Evolutionary conservation across 352 stramenopile genomes (phyloP), one percentile per base, ranked within the genome.

Genomic region (Phytophthora ohioensis): DNA sequence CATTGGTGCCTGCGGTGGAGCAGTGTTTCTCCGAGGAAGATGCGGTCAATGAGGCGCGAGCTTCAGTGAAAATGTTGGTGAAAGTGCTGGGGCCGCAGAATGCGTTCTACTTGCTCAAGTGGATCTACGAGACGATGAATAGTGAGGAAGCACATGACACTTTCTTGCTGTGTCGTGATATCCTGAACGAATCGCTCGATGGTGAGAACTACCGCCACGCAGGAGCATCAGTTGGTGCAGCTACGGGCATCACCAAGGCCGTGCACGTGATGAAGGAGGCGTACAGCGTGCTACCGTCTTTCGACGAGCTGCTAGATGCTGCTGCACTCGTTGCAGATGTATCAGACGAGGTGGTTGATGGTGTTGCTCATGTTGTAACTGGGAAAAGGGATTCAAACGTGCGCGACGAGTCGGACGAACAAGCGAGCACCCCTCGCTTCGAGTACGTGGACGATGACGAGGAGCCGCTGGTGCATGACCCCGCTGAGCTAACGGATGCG

Each of bases 101-200:
- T 55, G 87, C 85, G 12, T 87, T 91, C 49, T 89, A 91, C 63
- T 17, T 92, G 47, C 68, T 94, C 32, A 90, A 92, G 63, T 88
- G 71, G 55, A 57, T 86, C 36, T 91, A 93, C 70, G 82, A 94
- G 71, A 85, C 79, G 0, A 71, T 92, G 31, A 91, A 92, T 66
- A 93, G 85, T 38, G 87, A 94, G 47, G 87, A 92, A 72, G 71
- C 78, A 5, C 78, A 90, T 59, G 87, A 94, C 52, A 67, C 76
- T 10, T 88, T 94, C 41, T 57, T 92, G 56, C 45, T 93, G 11
- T 91, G 82, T 59, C 76, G 85, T 30, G 87, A 94, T 48, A 39
- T 94, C 21, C 49, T 85, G 34, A 69, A 87, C 17, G 85, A 94
- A 55, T 86, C 79, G 8, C 52, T 91, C 9, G 73, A 92, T 67